These are phyloP conservation scores for Andrographis paniculata DNA, from an alignment of 305 asterid genomes.

Conservation along the genomic window DNA sequence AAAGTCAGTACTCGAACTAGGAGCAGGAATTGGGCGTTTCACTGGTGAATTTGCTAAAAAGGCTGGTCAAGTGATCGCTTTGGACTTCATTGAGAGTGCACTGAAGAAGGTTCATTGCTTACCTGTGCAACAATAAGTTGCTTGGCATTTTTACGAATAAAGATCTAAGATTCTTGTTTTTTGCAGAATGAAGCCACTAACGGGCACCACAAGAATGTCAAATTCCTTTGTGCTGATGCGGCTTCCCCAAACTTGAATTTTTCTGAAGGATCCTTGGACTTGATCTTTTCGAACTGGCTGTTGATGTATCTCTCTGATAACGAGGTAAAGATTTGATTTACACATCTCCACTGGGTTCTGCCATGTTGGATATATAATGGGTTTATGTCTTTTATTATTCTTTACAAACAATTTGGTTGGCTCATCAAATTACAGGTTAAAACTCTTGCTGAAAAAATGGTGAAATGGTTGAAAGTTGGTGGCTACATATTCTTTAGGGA, in stretches of 20 bases:
- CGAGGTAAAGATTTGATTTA: slow-evolving; percentile 42
- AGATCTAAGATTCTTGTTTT: not conserved
- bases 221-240: slow-evolving; percentile 88
- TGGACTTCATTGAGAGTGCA: slow-evolving; percentile 79
- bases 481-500: slow-evolving; percentile 91
- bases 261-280: slow-evolving; percentile 64
- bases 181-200: slow-evolving; percentile 60
- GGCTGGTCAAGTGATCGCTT: slow-evolving; percentile 64
- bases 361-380: no score
- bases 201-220: slow-evolving; percentile 55
- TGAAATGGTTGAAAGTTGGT: slow-evolving; percentile 87
- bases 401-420: no score
- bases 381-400: no score
- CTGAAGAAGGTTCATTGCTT: slow-evolving; percentile 61
- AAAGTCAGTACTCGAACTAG: slow-evolving; percentile 81
- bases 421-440: slow-evolving; percentile 78
- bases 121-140: not conserved
- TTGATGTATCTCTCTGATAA: slow-evolving; percentile 92
- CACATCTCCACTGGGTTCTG: not conserved
- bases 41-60: slow-evolving; percentile 77
- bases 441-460: slow-evolving; percentile 61
- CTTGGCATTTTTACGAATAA: not conserved
- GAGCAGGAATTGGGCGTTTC: slow-evolving; percentile 99
- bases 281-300: slow-evolving; percentile 92
- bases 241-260: slow-evolving; percentile 71